These are phyloP conservation scores for Aspergillus leporis DNA, from an alignment of 495 filamentous ascomycete species.

Conservation along the genomic window DNA sequence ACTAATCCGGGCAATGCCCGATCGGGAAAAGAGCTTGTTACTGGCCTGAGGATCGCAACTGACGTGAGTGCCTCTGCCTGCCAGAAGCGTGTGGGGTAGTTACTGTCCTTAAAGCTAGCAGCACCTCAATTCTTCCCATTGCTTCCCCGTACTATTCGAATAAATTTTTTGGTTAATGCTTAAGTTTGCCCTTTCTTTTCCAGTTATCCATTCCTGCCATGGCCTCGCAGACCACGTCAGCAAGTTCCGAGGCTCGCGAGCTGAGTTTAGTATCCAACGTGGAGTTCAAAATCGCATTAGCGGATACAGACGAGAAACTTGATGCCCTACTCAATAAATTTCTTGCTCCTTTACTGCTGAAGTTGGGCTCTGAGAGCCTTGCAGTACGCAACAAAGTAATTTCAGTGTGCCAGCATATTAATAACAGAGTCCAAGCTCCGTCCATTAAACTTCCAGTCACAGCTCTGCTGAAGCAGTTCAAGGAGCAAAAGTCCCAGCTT, in stretches of 20 bases:
- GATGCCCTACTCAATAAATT: slow-evolving; percentile 74
- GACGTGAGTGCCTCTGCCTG: slow-evolving; percentile 10
- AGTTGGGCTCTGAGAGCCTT: slow-evolving; percentile 75
- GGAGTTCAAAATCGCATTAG: slow-evolving; percentile 84
- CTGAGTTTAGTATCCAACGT: slow-evolving; percentile 86
- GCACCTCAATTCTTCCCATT: neutral
- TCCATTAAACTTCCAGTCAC: slow-evolving; percentile 81
- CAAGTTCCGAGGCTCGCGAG: slow-evolving; percentile 68
- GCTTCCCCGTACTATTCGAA: neutral
- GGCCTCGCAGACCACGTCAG: slow-evolving; percentile 36
- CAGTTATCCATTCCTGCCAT: slow-evolving; percentile 24
- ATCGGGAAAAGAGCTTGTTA: slow-evolving; percentile 12
- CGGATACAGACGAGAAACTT: slow-evolving; percentile 79
- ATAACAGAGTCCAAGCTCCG: slow-evolving; percentile 65
- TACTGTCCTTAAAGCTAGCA: neutral
- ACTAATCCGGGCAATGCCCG: slow-evolving; percentile 8
- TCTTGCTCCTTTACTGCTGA: slow-evolving; percentile 78
- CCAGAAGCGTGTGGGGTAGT: neutral
- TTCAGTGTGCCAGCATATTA: slow-evolving; percentile 76
- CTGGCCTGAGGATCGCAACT: slow-evolving; percentile 4
- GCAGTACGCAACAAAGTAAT: slow-evolving; percentile 82
- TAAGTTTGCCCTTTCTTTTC: neutral
- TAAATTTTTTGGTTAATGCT: slow-evolving; percentile 4
- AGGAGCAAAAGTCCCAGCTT: slow-evolving; percentile 67
- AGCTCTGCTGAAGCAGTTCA: slow-evolving; percentile 85